Conservation (phyloP, 2,329 filamentous ascomycete genomes). For the Mycosphaerella sp. region DNA sequence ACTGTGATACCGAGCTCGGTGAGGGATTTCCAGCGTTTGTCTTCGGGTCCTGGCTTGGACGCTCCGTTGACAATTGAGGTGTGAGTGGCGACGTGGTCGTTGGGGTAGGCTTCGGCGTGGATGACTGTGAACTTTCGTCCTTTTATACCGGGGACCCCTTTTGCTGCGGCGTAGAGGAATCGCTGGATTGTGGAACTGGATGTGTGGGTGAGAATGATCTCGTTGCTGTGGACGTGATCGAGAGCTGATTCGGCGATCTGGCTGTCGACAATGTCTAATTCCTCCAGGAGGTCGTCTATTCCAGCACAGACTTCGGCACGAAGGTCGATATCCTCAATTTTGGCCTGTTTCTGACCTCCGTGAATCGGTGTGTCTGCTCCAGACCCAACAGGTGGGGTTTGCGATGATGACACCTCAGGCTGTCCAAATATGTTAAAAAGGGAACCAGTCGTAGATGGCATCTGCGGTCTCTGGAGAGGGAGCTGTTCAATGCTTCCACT, state of each 20-base stretch:
- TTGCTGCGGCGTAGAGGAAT: conserved; percentile 80
- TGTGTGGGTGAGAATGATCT: conserved; percentile 84
- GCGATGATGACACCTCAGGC: conserved; percentile 46
- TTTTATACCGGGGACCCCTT: conserved; percentile 38
- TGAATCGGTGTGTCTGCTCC: conserved; percentile 30
- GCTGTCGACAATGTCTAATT: conserved; percentile 86
- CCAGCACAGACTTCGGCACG: conserved; percentile 88
- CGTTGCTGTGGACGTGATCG: conserved; percentile 87
- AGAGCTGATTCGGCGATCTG: conserved; percentile 85
- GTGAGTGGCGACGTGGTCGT: conserved; percentile 60
- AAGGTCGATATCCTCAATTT: conserved; percentile 53
- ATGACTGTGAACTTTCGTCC: conserved; percentile 86
- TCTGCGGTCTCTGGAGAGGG: conserved; percentile 49
- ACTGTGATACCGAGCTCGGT: conserved; percentile 71
- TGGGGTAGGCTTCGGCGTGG: conserved; percentile 67
- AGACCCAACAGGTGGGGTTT: conserved; percentile 10
- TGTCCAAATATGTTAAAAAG: conserved; percentile 73
- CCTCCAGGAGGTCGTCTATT: conserved; percentile 92
- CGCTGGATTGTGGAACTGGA: conserved; percentile 81
- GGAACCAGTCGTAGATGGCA: conserved; percentile 59
- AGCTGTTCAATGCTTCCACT: conserved; percentile 9
- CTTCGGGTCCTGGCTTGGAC: conserved; percentile 43
- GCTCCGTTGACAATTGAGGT: conserved; percentile 53
- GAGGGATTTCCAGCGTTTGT: conserved; percentile 67
- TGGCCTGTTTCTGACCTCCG: conserved; percentile 32